These are phyloP conservation scores for Erysimum pusillum DNA, from an alignment of 441 rosid species.

Conservation along the genomic window DNA sequence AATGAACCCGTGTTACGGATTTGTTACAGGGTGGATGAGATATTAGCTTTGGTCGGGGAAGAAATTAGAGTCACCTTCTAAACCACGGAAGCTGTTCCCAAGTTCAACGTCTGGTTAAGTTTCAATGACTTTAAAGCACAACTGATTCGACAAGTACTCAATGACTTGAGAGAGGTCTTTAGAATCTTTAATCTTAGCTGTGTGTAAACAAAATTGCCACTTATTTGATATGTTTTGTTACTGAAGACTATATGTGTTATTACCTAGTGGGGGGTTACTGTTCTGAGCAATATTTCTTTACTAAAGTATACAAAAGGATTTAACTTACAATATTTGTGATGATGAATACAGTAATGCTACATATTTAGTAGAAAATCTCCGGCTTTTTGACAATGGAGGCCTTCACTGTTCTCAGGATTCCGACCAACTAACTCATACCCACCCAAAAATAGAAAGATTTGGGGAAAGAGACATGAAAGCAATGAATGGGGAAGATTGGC, in stretches of 20 bases:
- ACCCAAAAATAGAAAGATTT: constrained; percentile 30
- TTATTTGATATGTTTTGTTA: constrained; percentile 6
- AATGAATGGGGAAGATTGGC: constrained; percentile 47
- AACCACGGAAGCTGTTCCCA: not conserved
- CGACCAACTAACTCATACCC: constrained; percentile 39
- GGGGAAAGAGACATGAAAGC: constrained; percentile 17
- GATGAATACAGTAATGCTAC: constrained; percentile 30
- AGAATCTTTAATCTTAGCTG: constrained; percentile 7
- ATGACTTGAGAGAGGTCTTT: constrained; percentile 5
- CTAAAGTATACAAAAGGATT: constrained; percentile 34
- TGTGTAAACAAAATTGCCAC: not conserved
- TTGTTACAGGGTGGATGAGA: constrained; percentile 52
- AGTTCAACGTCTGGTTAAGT: not conserved
- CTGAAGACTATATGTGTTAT: not conserved
- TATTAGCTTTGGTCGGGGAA: constrained; percentile 54
- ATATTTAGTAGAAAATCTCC: constrained; percentile 30
- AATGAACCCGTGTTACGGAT: not conserved
- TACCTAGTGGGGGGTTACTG: not conserved
- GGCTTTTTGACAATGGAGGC: constrained; percentile 27
- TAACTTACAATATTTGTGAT: constrained; percentile 36
- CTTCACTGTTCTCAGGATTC: constrained; percentile 30
- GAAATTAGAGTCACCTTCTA: constrained; percentile 53
- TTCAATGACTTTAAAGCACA: not conserved
- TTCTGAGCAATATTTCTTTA: constrained; percentile 36
- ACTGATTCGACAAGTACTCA: not conserved